Evolutionary conservation across 768 basidiomycete species (phyloP).

Genomic region (Phaeolepiota aurea): DNA sequence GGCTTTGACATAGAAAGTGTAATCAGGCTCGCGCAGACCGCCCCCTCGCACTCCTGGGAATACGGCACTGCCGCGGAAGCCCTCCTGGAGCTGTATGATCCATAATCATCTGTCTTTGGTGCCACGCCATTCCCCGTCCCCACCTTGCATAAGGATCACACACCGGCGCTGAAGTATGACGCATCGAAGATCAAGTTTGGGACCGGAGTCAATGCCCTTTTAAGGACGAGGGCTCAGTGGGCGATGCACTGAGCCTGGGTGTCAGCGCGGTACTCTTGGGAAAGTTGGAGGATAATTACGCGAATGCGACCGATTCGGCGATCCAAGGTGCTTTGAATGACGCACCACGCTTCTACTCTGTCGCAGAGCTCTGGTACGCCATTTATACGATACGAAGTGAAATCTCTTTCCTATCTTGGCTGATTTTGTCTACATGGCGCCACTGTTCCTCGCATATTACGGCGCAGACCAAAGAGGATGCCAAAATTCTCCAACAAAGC

Average conservation of each 20-base stretch:
- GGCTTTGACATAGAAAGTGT: slow-evolving; percentile 29
- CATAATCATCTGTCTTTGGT: slow-evolving; percentile 30
- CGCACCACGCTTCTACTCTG: slow-evolving; percentile 28
- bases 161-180: slow-evolving; percentile 27
- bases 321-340: slow-evolving; percentile 23
- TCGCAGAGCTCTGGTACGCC: slow-evolving; percentile 30
- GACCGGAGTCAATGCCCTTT: slow-evolving; percentile 22
- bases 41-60: slow-evolving; percentile 41
- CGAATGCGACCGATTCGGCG: no score
- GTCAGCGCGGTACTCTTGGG: slow-evolving; percentile 37
- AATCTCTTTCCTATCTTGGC: slow-evolving; percentile 13
- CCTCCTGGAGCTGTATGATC: slow-evolving; percentile 33
- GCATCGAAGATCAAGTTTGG: slow-evolving; percentile 27
- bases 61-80: slow-evolving; percentile 33
- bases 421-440: slow-evolving; percentile 46
- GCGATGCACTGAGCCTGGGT: slow-evolving; percentile 40
- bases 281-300: no score
- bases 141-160: slow-evolving; percentile 9
- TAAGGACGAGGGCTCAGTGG: slow-evolving; percentile 31
- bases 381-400: background rate
- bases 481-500: slow-evolving; percentile 22
- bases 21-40: slow-evolving; percentile 17
- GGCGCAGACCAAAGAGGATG: slow-evolving; percentile 28
- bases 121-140: slow-evolving; percentile 24
- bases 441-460: slow-evolving; percentile 42